Evolutionary conservation across 78 protist species (phyloP).

Genomic region (Bigelowiella natans): DNA sequence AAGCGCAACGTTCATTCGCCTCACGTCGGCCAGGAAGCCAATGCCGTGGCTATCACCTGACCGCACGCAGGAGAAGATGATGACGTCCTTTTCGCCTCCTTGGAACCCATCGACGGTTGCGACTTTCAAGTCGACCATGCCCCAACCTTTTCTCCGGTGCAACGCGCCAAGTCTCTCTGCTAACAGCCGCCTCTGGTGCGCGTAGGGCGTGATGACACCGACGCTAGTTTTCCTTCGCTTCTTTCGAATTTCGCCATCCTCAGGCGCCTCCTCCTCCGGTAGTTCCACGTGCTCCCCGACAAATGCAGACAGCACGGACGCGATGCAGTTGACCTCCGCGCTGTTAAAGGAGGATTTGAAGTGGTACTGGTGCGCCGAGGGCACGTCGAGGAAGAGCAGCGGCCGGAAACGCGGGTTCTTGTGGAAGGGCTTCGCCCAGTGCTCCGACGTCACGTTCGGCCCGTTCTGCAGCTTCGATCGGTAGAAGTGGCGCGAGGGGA

Average conservation of each 20-base stretch:
- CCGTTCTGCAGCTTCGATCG: not conserved
- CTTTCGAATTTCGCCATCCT: too few relatives aligned
- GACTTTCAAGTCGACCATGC: not conserved
- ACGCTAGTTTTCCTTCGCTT: too few relatives aligned
- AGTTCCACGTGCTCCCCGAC: too few relatives aligned
- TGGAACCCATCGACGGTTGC: constrained; percentile 5
- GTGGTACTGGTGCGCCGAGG: too few relatives aligned
- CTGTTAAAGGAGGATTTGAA: too few relatives aligned
- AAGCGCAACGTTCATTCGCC: constrained; percentile 44
- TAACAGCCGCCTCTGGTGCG: not conserved
- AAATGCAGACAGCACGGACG: too few relatives aligned
- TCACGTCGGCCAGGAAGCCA: constrained; percentile 24
- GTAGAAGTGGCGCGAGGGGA: constrained; percentile 16
- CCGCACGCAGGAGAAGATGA: constrained; percentile 13
- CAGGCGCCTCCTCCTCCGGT: too few relatives aligned
- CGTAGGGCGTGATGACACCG: constrained; percentile 10
- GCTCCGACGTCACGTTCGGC: not conserved
- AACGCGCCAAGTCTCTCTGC: not conserved
- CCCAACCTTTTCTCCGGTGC: not conserved
- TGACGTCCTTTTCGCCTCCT: constrained; percentile 17
- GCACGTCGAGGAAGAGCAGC: too few relatives aligned
- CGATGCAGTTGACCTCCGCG: too few relatives aligned
- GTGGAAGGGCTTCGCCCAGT: not conserved
- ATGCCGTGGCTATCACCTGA: constrained; percentile 13
- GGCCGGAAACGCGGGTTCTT: not conserved